These are phyloP conservation scores for Trichoderma asperellum DNA, from an alignment of 2,329 filamentous ascomycete species.

Conservation along the genomic window DNA sequence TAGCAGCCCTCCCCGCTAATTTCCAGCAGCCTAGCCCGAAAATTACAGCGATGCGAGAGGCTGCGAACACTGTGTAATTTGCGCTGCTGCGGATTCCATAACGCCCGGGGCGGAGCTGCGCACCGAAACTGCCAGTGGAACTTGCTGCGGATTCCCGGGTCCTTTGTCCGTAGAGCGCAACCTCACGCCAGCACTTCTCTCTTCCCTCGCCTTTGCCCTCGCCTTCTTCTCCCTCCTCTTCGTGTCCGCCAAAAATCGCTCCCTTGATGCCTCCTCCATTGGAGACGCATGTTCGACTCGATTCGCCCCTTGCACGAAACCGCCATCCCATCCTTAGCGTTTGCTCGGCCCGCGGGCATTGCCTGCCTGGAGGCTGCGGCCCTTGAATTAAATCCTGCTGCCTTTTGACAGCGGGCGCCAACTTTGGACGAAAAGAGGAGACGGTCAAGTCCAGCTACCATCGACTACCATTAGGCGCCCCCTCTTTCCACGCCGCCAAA, in stretches of 20 bases:
- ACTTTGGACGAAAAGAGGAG: conserved; percentile 26
- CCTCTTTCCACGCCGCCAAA: conserved; percentile 28
- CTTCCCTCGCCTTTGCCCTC: conserved; percentile 3
- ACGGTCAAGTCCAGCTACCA: conserved; percentile 13
- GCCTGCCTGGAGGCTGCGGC: conserved; percentile 13
- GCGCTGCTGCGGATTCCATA: conserved; percentile 21
- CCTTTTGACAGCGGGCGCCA: conserved; percentile 29
- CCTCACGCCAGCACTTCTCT: conserved; percentile 6
- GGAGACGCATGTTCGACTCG: conserved; percentile 18
- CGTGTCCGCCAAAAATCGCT: background rate
- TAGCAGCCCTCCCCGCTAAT: background rate
- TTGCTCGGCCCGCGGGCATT: conserved; percentile 13
- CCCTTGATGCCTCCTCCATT: conserved; percentile 21
- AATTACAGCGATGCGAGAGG: conserved; percentile 1
- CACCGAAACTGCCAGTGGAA: background rate
- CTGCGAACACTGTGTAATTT: conserved; percentile 4
- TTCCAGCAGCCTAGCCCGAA: background rate
- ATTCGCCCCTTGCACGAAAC: background rate
- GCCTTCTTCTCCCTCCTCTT: background rate
- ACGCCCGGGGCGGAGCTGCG: conserved; percentile 20
- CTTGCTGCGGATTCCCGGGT: conserved; percentile 13
- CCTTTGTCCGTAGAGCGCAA: background rate
- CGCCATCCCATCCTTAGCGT: background rate
- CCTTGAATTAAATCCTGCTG: conserved; percentile 20
- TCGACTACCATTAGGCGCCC: conserved; percentile 25